Evolutionary conservation across 352 stramenopile species (phyloP).

Genomic region (Nothophytophthora sp.): DNA sequence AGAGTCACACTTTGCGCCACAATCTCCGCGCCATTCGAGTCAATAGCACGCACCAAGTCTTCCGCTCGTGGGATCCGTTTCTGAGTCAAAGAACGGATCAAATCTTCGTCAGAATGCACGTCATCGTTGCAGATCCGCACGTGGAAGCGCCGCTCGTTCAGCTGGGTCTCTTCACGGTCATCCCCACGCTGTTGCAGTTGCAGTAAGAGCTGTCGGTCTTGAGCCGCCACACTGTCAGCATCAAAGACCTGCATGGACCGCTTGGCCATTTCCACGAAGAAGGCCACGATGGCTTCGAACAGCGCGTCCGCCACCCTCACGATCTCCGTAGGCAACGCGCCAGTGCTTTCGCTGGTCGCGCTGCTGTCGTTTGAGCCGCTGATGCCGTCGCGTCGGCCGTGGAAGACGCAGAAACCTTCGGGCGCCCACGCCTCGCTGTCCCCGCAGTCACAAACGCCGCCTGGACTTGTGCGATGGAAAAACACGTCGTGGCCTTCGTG

Average conservation of each 20-base stretch:
- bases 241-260: constrained; percentile 75
- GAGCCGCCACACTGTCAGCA: constrained; percentile 47
- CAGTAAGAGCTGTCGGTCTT: constrained; percentile 43
- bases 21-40: constrained; percentile 76
- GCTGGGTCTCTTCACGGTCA: constrained; percentile 15
- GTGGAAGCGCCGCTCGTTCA: constrained; percentile 73
- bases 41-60: constrained; percentile 69
- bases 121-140: constrained; percentile 98
- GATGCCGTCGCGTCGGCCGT: constrained; percentile 58
- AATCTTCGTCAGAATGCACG: constrained; percentile 97
- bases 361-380: no score
- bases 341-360: constrained; percentile 22
- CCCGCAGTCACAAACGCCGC: constrained; percentile 98
- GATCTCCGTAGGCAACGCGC: constrained; percentile 39
- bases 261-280: constrained; percentile 75
- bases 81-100: constrained; percentile 91
- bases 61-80: constrained; percentile 66
- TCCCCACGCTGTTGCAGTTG: constrained; percentile 14
- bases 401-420: constrained; percentile 93
- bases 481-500: constrained; percentile 95
- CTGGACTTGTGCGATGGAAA: constrained; percentile 77
- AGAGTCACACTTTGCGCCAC: constrained; percentile 54
- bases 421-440: constrained; percentile 97
- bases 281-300: constrained; percentile 72
- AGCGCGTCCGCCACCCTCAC: constrained; percentile 58